Evolutionary conservation across 148 eudicot genomes (phyloP), one percentile per base, ranked within the genome.

Genomic region (Chenopodium formosanum): DNA sequence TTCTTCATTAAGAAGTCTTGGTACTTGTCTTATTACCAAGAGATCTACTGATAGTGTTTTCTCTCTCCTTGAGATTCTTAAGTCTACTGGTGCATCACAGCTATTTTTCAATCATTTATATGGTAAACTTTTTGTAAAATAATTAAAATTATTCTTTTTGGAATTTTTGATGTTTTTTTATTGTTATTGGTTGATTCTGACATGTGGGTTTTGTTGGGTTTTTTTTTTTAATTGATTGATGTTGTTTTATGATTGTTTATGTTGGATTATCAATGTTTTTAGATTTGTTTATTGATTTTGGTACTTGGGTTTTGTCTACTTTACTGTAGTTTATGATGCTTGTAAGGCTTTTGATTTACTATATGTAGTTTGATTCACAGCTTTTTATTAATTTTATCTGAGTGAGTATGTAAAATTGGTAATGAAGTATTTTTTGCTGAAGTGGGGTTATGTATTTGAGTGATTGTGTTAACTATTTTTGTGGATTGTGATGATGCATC

Each of bases 91-190:
- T 20, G 97, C 99, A 78, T 86, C 91, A 56, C 98, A 94, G 83
- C 84, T 96, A 74, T 91, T 92, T 81, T 94, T 96, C 88, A 96
- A 94, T 85, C 95, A 94, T 82, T 86, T 96, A 83, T 96, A 94
- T 85, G 99, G 99, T 94, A 66, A 22, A 74, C 10, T 29, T 31
- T 62, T 37, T 6, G 2, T 0, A 9, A 50, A 50, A 1, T 50
- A 47, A 10, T 5, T 9, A 2, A 2, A 10, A 9, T 50, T 50
- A 10, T 48, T 48, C 4, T 50, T 27, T 17, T 32, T 32, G 34
- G 34, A 4, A 0, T 13, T 31, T 32, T 65, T 47, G 22, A 52
- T 17, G 25, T 25, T 25, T 25, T 25, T 66, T 69, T 23, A 62
- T 20, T 67, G 20, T 19, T 70, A 22, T 47, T 73, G 19, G 9